phyloP scores from a whole-genome alignment of 352 stramenopile genomes.

The Phytophthora ramorum region DNA sequence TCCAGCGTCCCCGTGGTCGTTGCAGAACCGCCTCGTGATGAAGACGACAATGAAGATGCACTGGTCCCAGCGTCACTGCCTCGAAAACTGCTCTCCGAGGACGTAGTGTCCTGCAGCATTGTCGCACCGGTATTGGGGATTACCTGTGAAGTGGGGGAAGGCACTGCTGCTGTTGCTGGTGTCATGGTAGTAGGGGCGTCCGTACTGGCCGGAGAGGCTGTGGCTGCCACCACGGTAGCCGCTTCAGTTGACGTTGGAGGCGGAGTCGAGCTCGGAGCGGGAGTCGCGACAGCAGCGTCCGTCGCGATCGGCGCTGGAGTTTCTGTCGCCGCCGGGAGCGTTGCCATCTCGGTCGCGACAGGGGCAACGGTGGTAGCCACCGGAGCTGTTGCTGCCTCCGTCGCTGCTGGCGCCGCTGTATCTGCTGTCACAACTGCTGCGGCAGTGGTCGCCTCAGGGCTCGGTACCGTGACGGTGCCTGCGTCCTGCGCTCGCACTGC shows the following conservation, averaged over 20 bases:
- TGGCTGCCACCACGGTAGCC: background rate
- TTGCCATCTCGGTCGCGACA: constrained; percentile 20
- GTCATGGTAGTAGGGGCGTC: constrained; percentile 4
- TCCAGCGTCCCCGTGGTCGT: constrained; percentile 14
- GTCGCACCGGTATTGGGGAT: constrained; percentile 11
- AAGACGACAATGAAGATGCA: constrained; percentile 21
- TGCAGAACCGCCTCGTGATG: constrained; percentile 16
- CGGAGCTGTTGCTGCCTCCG: constrained; percentile 4
- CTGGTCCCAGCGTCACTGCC: constrained; percentile 6
- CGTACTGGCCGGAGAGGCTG: constrained; percentile 3
- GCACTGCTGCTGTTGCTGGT: constrained; percentile 1
- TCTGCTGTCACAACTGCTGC: background rate
- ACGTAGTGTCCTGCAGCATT: constrained; percentile 2
- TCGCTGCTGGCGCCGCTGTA: background rate
- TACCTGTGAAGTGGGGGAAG: constrained; percentile 2
- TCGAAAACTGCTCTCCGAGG: constrained; percentile 18
- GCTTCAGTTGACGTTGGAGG: constrained; percentile 7
- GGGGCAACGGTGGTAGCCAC: background rate
- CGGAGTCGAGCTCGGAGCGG: background rate
- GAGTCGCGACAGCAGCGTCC: constrained; percentile 9
- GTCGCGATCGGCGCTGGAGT: background rate
- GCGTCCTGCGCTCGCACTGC: constrained; percentile 26
- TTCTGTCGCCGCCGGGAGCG: background rate
- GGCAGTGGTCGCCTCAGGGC: constrained; percentile 7
- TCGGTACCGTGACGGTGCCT: constrained; percentile 8